phyloP scores from a whole-genome alignment of 1,284 basidiomycete species.

The Cryptococcus depauperatus region DNA sequence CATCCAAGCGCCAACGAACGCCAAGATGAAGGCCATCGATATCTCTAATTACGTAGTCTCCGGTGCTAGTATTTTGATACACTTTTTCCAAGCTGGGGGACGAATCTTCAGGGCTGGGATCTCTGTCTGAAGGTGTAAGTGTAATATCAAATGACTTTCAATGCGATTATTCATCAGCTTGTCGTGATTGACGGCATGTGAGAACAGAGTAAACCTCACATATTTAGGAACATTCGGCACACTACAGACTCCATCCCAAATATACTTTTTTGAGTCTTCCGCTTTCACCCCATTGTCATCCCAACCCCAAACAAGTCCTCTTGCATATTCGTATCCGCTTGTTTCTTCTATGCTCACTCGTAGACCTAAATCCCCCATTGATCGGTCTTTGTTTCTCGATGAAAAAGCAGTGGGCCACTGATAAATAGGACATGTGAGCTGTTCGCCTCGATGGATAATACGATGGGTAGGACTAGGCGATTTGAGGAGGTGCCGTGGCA shows the following conservation, averaged over 20 bases:
- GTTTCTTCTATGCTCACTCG: constrained; percentile 61
- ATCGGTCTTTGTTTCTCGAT: not conserved
- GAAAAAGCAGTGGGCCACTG: constrained; percentile 40
- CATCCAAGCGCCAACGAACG: constrained; percentile 68
- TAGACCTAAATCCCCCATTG: constrained; percentile 46
- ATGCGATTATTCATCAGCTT: too few relatives aligned
- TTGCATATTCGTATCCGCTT: constrained; percentile 66
- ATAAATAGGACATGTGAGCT: constrained; percentile 65
- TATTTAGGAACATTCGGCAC: constrained; percentile 61
- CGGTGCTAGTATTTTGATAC: constrained; percentile 52
- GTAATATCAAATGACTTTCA: constrained; percentile 58
- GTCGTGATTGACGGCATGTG: too few relatives aligned
- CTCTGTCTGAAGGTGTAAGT: not conserved
- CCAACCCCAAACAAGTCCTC: constrained; percentile 55
- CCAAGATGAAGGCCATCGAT: constrained; percentile 66
- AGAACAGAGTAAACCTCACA: constrained; percentile 49
- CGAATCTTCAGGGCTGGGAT: constrained; percentile 11
- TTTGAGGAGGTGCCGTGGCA: constrained; percentile 53
- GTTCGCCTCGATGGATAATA: constrained; percentile 57
- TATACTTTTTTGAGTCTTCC: constrained; percentile 39
- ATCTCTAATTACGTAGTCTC: constrained; percentile 62
- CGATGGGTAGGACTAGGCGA: constrained; percentile 55
- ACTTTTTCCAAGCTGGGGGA: constrained; percentile 63
- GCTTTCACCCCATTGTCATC: constrained; percentile 18
- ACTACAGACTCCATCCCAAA: constrained; percentile 66